Conservation (phyloP, 306 rosid genomes). For the Betula pendula region DNA sequence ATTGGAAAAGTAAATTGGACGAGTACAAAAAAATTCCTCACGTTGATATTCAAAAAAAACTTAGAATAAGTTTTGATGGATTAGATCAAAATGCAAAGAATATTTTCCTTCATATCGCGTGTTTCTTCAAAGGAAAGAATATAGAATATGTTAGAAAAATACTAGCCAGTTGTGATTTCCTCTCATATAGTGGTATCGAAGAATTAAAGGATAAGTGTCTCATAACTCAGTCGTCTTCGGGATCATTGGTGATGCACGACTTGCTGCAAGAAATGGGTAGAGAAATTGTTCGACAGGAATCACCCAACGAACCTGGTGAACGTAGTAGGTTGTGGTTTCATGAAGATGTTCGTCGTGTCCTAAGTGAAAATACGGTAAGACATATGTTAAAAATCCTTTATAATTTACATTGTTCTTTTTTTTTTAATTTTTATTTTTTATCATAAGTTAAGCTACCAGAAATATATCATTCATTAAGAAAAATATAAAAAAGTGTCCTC, state of each 20-base stretch:
- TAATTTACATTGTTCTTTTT: too few relatives aligned
- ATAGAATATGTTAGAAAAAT: background rate
- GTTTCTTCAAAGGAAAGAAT: conserved; percentile 22
- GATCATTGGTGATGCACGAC: conserved; percentile 34
- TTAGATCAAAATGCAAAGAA: conserved; percentile 20
- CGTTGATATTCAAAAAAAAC: background rate
- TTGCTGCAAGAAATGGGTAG: conserved; percentile 30
- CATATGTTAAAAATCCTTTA: too few relatives aligned
- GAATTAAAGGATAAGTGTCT: conserved; percentile 28
- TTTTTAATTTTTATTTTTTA: too few relatives aligned
- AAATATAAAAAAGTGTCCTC: too few relatives aligned
- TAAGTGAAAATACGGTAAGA: conserved; percentile 22
- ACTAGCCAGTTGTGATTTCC: background rate
- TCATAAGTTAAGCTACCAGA: too few relatives aligned
- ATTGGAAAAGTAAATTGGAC: conserved; percentile 27
- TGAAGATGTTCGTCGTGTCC: conserved; percentile 19
- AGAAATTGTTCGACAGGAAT: conserved; percentile 27
- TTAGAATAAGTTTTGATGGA: conserved; percentile 30
- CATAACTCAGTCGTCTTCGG: background rate
- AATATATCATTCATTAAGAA: too few relatives aligned
- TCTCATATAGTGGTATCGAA: conserved; percentile 5
- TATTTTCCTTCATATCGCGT: conserved; percentile 35
- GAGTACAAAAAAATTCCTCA: background rate
- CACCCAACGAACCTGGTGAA: conserved; percentile 18
- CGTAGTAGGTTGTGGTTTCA: conserved; percentile 32